Percentiles rank a stretch among this genome's conserved stretches.
Conservation (phyloP, 2,329 filamentous ascomycete species). For the Aspergillus texensis region DNA sequence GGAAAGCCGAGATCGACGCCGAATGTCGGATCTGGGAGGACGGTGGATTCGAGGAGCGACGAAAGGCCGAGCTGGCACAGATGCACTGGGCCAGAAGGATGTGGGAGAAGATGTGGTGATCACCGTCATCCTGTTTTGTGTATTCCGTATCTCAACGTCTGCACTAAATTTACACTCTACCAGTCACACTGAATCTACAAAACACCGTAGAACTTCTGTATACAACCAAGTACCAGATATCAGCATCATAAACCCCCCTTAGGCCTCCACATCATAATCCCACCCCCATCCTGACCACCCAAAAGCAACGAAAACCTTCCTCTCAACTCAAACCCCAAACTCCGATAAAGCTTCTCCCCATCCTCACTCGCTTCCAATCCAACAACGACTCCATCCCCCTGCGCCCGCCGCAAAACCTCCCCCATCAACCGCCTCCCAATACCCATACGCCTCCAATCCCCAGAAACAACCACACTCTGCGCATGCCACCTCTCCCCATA, state of each 20-base stretch:
- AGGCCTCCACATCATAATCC: slow-evolving; percentile 1
- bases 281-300: background rate
- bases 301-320: background rate
- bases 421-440: background rate
- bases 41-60: slow-evolving; percentile 30
- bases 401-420: background rate
- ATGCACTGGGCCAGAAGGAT: slow-evolving; percentile 30
- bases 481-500: background rate
- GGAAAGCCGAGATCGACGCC: slow-evolving; percentile 38
- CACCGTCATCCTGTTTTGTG: background rate
- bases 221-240: too few species aligned
- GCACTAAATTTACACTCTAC: too few species aligned
- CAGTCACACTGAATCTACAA: too few species aligned
- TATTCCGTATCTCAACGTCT: too few species aligned
- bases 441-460: background rate
- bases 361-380: background rate
- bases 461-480: background rate
- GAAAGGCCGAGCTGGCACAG: slow-evolving; percentile 31
- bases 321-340: background rate
- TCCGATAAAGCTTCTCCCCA: background rate
- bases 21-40: slow-evolving; percentile 40
- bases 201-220: too few species aligned
- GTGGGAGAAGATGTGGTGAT: slow-evolving; percentile 38
- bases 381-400: background rate
- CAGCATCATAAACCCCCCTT: background rate